A percentile compares a stretch with the other conserved stretches of the same genome.
These are phyloP conservation scores for Hymenoscyphus scutula DNA, from an alignment of 2,329 filamentous ascomycete species.

Conservation along the genomic window DNA sequence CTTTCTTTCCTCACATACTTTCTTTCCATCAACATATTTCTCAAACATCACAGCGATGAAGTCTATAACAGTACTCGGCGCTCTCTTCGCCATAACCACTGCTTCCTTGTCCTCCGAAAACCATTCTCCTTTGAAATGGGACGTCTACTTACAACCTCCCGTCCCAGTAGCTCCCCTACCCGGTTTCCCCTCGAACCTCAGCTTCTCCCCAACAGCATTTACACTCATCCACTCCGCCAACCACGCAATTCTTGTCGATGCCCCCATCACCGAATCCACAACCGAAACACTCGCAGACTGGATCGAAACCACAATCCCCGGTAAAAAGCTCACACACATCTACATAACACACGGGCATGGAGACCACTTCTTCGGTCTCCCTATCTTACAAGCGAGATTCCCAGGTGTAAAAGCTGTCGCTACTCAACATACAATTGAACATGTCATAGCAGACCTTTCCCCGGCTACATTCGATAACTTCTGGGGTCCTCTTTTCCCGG, in stretches of 20 bases:
- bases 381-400: constrained; percentile 33
- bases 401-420: constrained; percentile 28
- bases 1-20: neutral
- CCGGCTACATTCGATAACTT: constrained; percentile 15
- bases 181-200: neutral
- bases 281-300: constrained; percentile 36
- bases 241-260: constrained; percentile 41
- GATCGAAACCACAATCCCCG: constrained; percentile 36
- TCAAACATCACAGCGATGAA: neutral
- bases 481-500: constrained; percentile 32
- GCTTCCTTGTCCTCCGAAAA: neutral
- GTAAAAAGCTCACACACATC: constrained; percentile 35
- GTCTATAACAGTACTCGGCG: neutral
- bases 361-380: constrained; percentile 42
- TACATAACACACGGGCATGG: constrained; percentile 44
- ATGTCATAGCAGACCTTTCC: constrained; percentile 23
- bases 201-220: constrained; percentile 18
- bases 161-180: neutral
- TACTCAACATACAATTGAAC: constrained; percentile 18
- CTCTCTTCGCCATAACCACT: neutral
- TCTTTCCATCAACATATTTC: neutral
- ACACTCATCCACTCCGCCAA: constrained; percentile 22
- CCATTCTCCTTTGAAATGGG: neutral
- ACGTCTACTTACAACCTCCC: neutral
- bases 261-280: constrained; percentile 35